Evolutionary conservation across 768 basidiomycete species (phyloP).

Genomic region (Scleroderma bovista): DNA sequence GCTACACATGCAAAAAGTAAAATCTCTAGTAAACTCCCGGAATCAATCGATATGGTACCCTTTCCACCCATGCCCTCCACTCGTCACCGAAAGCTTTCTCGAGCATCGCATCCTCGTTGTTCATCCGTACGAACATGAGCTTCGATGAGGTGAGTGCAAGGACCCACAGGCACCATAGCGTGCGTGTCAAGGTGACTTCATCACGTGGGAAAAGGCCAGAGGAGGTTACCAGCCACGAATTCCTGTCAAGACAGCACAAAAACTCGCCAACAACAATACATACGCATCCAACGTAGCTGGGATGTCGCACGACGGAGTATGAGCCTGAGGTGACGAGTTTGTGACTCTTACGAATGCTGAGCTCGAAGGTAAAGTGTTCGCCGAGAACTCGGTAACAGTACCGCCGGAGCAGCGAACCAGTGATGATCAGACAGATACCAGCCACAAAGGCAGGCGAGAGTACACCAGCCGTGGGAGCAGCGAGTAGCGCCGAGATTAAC

Average conservation of each 20-base stretch:
- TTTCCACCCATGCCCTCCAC: background rate
- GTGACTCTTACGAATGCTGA: conserved; percentile 12
- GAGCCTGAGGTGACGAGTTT: conserved; percentile 13
- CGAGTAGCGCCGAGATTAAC: no score
- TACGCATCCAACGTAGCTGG: conserved; percentile 15
- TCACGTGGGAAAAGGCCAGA: background rate
- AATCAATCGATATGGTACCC: background rate
- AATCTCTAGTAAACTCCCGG: background rate
- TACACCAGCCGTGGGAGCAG: no score
- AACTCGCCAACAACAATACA: background rate
- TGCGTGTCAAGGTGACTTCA: background rate
- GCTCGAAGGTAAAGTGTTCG: conserved; percentile 13
- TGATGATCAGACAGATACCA: conserved; percentile 6
- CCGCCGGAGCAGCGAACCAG: conserved; percentile 8
- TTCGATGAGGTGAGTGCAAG: background rate
- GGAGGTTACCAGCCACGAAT: background rate
- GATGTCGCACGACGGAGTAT: conserved; percentile 19
- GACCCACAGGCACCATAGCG: background rate
- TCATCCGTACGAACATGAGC: background rate
- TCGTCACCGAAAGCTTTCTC: background rate
- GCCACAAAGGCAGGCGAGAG: conserved; percentile 7
- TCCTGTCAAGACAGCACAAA: background rate
- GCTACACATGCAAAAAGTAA: no score
- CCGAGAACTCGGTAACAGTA: conserved; percentile 14
- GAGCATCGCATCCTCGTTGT: background rate